These are phyloP conservation scores for Septoria linicola DNA, from an alignment of 2,329 filamentous ascomycete species.

Conservation along the genomic window DNA sequence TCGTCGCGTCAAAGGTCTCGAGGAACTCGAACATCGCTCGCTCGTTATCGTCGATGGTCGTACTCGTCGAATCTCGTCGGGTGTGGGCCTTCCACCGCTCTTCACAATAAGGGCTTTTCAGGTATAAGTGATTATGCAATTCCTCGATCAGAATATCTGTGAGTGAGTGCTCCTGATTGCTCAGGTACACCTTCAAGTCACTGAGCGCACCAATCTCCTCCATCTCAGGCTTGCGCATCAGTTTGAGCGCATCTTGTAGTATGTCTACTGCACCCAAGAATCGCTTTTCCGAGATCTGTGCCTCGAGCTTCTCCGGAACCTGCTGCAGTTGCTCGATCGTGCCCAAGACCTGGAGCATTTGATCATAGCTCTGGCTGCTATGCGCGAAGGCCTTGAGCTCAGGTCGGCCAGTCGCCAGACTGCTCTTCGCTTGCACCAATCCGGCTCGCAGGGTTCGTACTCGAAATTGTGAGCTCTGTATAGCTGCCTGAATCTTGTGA, in stretches of 20 bases:
- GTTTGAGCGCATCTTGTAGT: slow-evolving; percentile 78
- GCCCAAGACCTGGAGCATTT: slow-evolving; percentile 76
- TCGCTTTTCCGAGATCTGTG: slow-evolving; percentile 91
- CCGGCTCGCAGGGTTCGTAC: slow-evolving; percentile 81
- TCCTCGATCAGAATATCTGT: slow-evolving; percentile 97
- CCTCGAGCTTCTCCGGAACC: slow-evolving; percentile 89
- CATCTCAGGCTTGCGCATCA: slow-evolving; percentile 81
- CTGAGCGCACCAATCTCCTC: slow-evolving; percentile 86
- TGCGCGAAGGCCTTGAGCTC: slow-evolving; percentile 88
- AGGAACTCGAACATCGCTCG: slow-evolving; percentile 58
- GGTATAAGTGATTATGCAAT: slow-evolving; percentile 91
- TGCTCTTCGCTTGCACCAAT: slow-evolving; percentile 75
- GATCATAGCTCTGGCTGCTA: slow-evolving; percentile 86
- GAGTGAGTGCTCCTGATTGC: slow-evolving; percentile 86
- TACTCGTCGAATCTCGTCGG: slow-evolving; percentile 47
- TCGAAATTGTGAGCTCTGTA: slow-evolving; percentile 81
- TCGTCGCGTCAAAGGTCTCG: slow-evolving; percentile 55
- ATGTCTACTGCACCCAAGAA: slow-evolving; percentile 92
- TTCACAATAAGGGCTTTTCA: slow-evolving; percentile 96
- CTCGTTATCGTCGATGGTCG: slow-evolving; percentile 47
- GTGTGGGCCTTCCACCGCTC: slow-evolving; percentile 87
- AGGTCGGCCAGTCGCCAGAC: slow-evolving; percentile 79
- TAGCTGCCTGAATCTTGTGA: slow-evolving; percentile 95
- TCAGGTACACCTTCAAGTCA: slow-evolving; percentile 82
- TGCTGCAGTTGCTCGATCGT: slow-evolving; percentile 74